Base-by-base conservation (phyloP, 768 basidiomycete genomes). In the Lactarius hengduanensis region DNA sequence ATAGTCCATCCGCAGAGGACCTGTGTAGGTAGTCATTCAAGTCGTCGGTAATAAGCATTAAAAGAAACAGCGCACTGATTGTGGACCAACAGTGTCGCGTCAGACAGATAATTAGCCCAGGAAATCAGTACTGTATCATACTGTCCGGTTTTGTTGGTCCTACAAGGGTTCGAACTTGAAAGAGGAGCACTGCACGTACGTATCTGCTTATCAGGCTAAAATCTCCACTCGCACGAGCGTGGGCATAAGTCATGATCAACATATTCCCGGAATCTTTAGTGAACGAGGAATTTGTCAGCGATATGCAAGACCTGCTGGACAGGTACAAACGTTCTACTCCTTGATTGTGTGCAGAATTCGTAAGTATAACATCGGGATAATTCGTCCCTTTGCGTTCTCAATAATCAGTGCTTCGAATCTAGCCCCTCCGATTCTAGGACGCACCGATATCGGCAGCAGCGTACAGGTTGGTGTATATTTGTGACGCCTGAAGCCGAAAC, bases 61-160 rank as follows among this genome's bases (percentile, higher is more conserved):
- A 81, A 78, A 70, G 83, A 84, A 70, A 83, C 80, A 64, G 71
- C 75, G 56, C 74, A 70, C 73, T 88, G 86, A 70, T 82, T 78
- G 18, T 80, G 79, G 1, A 86, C 86, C 57, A 86, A 80, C 26
- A 83, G 77, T 1, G 84, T 78, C 62, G 82, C 70, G 10, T 63
- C 59, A 41, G 70, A 64, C n/a, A 78, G 65, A 68, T 70, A 78
- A 16, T 73, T 53, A 10, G 76, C 74, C 76, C 77, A 78, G 34
- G 69, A 65, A 38, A 72, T 70, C 41, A 78, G 63, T 7, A 7
- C 7, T 32, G 32, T 32, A 7, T 32, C 32, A 32, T 32, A 32
- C 32, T 32, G 32, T 7, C 32, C 32, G 1, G 32, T 22, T 45
- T 7, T 38, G 13, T 63, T 15, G 58, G 56, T 32, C 11, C 6